A percentile compares a stretch with the other conserved stretches of the same genome.
Evolutionary conservation across 164 flowering plant species (phyloP).

Genomic region (Vitis rupestris): DNA sequence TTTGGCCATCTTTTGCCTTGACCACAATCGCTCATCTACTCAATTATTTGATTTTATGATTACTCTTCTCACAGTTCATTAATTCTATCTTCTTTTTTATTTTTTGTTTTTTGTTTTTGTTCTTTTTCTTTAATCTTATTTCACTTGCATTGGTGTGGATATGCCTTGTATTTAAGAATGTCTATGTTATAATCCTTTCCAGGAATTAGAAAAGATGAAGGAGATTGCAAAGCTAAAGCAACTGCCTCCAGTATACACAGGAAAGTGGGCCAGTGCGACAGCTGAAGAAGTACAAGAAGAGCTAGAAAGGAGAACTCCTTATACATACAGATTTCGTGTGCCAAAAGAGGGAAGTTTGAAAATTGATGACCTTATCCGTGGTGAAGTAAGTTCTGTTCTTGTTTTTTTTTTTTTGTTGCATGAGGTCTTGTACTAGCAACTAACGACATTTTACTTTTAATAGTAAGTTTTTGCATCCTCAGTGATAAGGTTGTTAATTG

Average conservation of each 20-base stretch:
- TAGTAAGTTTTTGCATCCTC: not conserved
- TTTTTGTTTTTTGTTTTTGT: not conserved
- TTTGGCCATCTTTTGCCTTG: not conserved
- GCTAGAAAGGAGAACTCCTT: constrained; percentile 81
- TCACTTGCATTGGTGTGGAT: too few relatives aligned
- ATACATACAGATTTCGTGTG: constrained; percentile 87
- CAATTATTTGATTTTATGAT: not conserved
- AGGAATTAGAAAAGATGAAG: constrained; percentile 97
- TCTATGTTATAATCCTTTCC: not conserved
- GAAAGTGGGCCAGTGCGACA: constrained; percentile 87
- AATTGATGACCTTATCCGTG: constrained; percentile 87
- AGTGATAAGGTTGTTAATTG: not conserved
- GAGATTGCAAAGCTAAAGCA: constrained; percentile 72
- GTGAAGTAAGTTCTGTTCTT: constrained; percentile 58
- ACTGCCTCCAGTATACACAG: constrained; percentile 86
- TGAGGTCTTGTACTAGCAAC: not conserved
- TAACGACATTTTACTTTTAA: not conserved
- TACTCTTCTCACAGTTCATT: not conserved
- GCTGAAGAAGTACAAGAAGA: constrained; percentile 73
- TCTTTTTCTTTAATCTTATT: not conserved
- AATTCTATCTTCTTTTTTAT: not conserved
- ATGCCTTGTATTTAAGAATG: not conserved
- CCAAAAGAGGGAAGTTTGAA: constrained; percentile 81
- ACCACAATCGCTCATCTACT: not conserved
- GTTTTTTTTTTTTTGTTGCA: not conserved